These are phyloP conservation scores for Sporothrix globosa DNA, from an alignment of 2,329 filamentous ascomycete genomes.

Conservation along the genomic window DNA sequence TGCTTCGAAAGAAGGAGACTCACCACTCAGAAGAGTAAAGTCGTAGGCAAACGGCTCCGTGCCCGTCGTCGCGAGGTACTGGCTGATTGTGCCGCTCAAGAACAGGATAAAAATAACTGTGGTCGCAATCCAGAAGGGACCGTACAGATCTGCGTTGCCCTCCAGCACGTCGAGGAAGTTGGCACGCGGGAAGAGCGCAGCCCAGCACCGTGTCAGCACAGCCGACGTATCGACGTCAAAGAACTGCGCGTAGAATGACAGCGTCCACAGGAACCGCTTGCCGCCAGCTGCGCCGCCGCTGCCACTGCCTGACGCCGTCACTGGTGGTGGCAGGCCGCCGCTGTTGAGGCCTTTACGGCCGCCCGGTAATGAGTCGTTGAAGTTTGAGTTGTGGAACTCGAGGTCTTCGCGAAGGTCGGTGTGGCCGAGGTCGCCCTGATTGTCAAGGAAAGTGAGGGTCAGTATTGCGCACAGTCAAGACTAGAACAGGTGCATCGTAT, in stretches of 20 bases:
- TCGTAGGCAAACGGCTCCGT: constrained; percentile 84
- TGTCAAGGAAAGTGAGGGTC: constrained; percentile 12
- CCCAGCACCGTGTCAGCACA: constrained; percentile 82
- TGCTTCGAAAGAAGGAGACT: constrained; percentile 37
- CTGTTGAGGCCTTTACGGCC: constrained; percentile 55
- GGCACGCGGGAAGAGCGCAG: constrained; percentile 84
- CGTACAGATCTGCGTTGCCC: constrained; percentile 95
- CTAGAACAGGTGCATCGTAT: not conserved
- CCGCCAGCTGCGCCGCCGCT: constrained; percentile 47
- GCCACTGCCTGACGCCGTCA: constrained; percentile 52
- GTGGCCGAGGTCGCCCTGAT: constrained; percentile 91
- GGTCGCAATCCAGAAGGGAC: constrained; percentile 97
- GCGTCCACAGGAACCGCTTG: constrained; percentile 90
- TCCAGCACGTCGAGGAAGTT: constrained; percentile 98
- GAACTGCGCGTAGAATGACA: constrained; percentile 95
- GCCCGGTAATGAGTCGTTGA: constrained; percentile 62
- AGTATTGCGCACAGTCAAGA: not conserved
- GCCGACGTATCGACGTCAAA: constrained; percentile 97
- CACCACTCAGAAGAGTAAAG: constrained; percentile 83
- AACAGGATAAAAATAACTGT: constrained; percentile 96
- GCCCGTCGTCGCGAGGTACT: constrained; percentile 74
- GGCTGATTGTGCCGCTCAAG: constrained; percentile 89
- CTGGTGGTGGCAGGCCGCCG: constrained; percentile 60
- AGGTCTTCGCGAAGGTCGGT: constrained; percentile 98
- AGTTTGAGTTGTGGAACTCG: constrained; percentile 95